Conservation (phyloP, 768 basidiomycete species). For the Phanerochaete sordida region DNA sequence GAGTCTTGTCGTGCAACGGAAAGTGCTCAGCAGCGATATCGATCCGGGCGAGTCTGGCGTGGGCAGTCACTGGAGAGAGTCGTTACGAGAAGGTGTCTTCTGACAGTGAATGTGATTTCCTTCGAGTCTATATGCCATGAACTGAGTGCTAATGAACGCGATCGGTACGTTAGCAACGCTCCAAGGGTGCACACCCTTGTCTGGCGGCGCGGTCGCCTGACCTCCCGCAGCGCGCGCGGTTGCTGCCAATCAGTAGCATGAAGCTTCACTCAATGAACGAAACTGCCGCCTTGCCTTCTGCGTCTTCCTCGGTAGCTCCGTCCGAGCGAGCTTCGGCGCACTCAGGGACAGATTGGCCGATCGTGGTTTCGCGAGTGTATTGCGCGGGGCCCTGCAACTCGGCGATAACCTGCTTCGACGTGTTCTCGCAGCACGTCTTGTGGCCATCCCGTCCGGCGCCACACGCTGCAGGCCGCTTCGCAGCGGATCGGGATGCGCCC, state of each 20-base stretch:
- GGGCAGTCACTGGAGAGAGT: slow-evolving; percentile 57
- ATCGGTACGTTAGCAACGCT: neutral
- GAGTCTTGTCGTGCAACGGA: slow-evolving; percentile 64
- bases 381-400: neutral
- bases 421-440: neutral
- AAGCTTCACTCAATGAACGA: neutral
- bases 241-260: neutral
- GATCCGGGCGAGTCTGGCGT: slow-evolving; percentile 33
- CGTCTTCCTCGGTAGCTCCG: neutral
- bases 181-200: neutral
- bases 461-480: neutral
- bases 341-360: neutral
- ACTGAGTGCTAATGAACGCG: neutral
- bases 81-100: slow-evolving; percentile 41
- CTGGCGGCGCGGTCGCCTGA: neutral
- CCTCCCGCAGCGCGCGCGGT: neutral
- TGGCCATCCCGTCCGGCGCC: neutral
- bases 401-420: neutral
- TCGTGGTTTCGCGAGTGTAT: neutral
- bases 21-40: slow-evolving; percentile 55
- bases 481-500: neutral
- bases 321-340: neutral
- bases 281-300: neutral
- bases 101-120: neutral
- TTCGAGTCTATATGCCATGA: neutral